These are phyloP conservation scores for Prunus padus DNA, from an alignment of 306 rosid genomes.

Conservation along the genomic window DNA sequence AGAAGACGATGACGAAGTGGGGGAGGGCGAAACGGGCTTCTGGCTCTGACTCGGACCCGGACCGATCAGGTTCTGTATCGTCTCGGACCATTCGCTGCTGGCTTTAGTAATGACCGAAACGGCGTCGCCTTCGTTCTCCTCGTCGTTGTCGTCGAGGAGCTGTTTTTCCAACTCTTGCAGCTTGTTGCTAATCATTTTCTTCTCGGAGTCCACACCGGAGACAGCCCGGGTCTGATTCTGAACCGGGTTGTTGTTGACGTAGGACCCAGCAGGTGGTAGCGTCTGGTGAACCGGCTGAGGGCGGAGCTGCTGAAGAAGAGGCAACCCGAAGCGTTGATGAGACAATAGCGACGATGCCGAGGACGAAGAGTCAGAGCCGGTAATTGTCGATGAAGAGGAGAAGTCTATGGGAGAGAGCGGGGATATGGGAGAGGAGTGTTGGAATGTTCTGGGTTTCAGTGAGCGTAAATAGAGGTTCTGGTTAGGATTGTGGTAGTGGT, in stretches of 20 bases:
- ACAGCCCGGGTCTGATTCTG: conserved; percentile 27
- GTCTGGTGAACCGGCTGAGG: conserved; percentile 35
- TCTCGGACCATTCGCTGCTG: conserved; percentile 70
- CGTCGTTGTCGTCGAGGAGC: conserved; percentile 77
- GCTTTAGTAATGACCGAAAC: conserved; percentile 56
- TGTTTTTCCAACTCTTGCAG: conserved; percentile 79
- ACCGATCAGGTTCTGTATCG: conserved; percentile 66
- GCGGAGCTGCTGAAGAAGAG: conserved; percentile 54
- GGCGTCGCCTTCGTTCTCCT: conserved; percentile 53
- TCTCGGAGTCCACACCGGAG: conserved; percentile 35
- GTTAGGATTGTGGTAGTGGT: conserved; percentile 29
- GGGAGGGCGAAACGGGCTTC: conserved; percentile 64
- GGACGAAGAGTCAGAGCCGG: conserved; percentile 25
- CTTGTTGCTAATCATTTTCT: conserved; percentile 51
- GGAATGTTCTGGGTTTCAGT: conserved; percentile 57
- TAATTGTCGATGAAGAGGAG: conserved; percentile 25
- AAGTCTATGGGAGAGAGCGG: conserved; percentile 60
- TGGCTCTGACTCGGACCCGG: conserved; percentile 39
- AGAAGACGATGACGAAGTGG: conserved; percentile 63
- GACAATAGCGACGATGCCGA: conserved; percentile 5
- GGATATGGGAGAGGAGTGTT: conserved; percentile 45
- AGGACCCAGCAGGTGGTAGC: background rate
- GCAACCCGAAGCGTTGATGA: conserved; percentile 45
- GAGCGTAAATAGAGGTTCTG: conserved; percentile 47
- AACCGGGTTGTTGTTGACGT: conserved; percentile 1